These are phyloP conservation scores for Fusarium sp. DNA, from an alignment of 2,329 filamentous ascomycete genomes.

Conservation along the genomic window DNA sequence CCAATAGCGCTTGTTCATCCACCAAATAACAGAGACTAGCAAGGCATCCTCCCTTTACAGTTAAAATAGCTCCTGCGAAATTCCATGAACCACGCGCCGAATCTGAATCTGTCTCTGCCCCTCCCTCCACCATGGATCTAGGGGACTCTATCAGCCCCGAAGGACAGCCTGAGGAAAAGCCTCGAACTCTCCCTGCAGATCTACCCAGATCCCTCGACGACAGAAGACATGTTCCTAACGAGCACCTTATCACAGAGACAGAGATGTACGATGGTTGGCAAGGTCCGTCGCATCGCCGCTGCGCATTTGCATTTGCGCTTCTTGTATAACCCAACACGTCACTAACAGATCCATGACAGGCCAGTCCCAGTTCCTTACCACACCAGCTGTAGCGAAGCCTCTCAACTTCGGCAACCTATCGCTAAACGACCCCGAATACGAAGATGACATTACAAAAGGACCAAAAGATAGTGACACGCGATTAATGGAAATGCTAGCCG, in stretches of 20 bases:
- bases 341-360: slow-evolving; percentile 65
- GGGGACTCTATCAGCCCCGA: slow-evolving; percentile 61
- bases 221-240: slow-evolving; percentile 75
- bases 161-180: slow-evolving; percentile 54
- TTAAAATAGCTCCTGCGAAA: slow-evolving; percentile 13
- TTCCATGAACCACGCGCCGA: slow-evolving; percentile 51
- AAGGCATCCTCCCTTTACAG: slow-evolving; percentile 6
- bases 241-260: slow-evolving; percentile 79
- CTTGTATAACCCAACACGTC: slow-evolving; percentile 35
- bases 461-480: slow-evolving; percentile 83
- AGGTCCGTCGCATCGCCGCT: slow-evolving; percentile 64
- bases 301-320: slow-evolving; percentile 27
- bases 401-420: slow-evolving; percentile 85
- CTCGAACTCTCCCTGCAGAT: slow-evolving; percentile 78
- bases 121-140: slow-evolving; percentile 69
- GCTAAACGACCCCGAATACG: slow-evolving; percentile 83
- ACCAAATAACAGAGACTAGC: not conserved
- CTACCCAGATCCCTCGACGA: slow-evolving; percentile 94
- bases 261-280: slow-evolving; percentile 99
- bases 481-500: slow-evolving; percentile 95
- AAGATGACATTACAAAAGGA: slow-evolving; percentile 67
- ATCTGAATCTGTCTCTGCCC: slow-evolving; percentile 50
- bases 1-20: not conserved
- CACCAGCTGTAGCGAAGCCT: slow-evolving; percentile 85
- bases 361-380: slow-evolving; percentile 94